Base-by-base conservation (phyloP, 768 basidiomycete species). In the Termitomyces sp. region DNA sequence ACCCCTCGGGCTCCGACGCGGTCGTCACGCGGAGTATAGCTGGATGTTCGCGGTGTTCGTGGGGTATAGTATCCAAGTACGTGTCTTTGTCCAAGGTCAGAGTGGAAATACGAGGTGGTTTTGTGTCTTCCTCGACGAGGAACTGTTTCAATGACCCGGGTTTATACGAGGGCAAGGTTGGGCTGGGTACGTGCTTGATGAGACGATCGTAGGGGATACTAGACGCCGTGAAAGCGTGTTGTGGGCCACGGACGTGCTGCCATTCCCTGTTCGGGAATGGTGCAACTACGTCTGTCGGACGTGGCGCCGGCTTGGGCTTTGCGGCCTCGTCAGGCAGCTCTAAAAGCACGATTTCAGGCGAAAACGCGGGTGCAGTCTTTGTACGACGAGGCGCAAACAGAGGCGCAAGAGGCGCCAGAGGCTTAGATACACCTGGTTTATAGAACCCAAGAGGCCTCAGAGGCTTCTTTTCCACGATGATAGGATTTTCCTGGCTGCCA, bases 201-300 rank as follows among this genome's bases (percentile, higher is more conserved):
- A 57, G 64, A 40, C 60, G 64, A 40, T 47, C 36, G 51, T 57
- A 66, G 23, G 52, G 60, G n/a, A 61, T 46, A 10, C 23, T 5
- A 14, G 58, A 52, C 12, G 61, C 60, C 56, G 64, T 46, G 63
- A 76, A 78, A n/a, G 59, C 60, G 44, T 70, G 78, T 66, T 88
- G 86, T 18, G 74, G 69, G 38, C 86, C 87, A 63, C 79, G 83
- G 62, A 87, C 77, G 71, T 90, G 89, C 66, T 88, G 87, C 16
- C 72, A 75, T 26, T 74, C 71, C 49, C 64, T 64, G 63, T 74
- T 72, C 33, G 88, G 89, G 65, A 79, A 82, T 23, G 82, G 82
- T 0, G 72, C 75, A 18, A 60, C 60, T 58, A 10, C 55, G 36
- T 13, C 28, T 59, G 44, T 35, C 4, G 44, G 30, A 28, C 58